Base-by-base conservation (phyloP, 2,329 filamentous ascomycete genomes). In the Sporothrix phasma region DNA sequence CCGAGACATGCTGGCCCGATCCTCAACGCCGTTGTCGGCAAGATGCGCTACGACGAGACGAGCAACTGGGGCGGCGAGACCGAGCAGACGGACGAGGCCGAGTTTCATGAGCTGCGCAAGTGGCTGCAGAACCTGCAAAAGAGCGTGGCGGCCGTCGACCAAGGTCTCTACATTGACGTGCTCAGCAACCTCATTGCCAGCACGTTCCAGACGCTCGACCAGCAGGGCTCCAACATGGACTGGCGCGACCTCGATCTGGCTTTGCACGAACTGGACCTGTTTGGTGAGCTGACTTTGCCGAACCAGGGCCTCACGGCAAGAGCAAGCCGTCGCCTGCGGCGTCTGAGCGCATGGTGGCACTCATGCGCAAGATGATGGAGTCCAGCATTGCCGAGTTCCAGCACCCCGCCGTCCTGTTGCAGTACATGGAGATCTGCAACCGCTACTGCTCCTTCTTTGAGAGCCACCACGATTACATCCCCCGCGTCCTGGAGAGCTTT, bases 401-500 rank as follows among this genome's bases (percentile, higher is more conserved):
- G 17, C 94, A 97, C 73, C 93, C 94, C 1, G 91, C 92, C 17
- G 92, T 97, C 61, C 85, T 97, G 68, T 81, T 99, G 24, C 92
- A 97, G 76, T 99, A 96, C 73, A 97, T 99, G 92, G 94, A 99
- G 74, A 96, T 96, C 41, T 96, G 92, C 74, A 92, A 96, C 63
- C 88, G 94, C 60, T 99, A 99, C 76, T 90, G 88, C 73, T 84
- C 87, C 31, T 96, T 97, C 74, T 97, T 99, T 73, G 92, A 97
- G 72, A 85, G 86, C 64, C 89, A 96, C 72, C 81, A 86, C 34
- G 81, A 88, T 24, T 87, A 90, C 66, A 95, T 97, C 59, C 90
- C 90, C 1, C 88, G 87, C 68, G 91, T 94, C 1, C 81, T 99
- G 47, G 92, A 97, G 71, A 92, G 88, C 72, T 97, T 99, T 74